phyloP scores from a whole-genome alignment of 495 filamentous ascomycete genomes.

The Hyaloscypha variabilis region DNA sequence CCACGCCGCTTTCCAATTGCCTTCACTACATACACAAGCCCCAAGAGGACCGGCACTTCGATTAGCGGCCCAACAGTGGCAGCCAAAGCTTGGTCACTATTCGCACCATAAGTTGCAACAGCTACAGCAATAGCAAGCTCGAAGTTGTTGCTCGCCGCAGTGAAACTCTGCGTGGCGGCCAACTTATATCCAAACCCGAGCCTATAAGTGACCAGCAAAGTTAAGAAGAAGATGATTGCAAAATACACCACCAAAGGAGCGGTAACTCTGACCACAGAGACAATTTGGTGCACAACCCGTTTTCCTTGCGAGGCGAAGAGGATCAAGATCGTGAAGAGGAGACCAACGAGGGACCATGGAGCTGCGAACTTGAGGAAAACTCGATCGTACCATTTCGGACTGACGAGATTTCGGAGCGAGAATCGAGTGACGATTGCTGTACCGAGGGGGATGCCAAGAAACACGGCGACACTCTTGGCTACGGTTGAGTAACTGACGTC shows the following conservation, averaged over 20 bases:
- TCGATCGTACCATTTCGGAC: slow-evolving; percentile 64
- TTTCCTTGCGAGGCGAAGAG: slow-evolving; percentile 82
- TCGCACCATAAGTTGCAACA: slow-evolving; percentile 78
- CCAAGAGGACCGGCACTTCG: slow-evolving; percentile 85
- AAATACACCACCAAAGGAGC: slow-evolving; percentile 86
- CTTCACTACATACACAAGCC: slow-evolving; percentile 77
- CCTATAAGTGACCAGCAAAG: slow-evolving; percentile 56
- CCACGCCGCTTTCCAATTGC: slow-evolving; percentile 53
- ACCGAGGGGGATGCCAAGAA: slow-evolving; percentile 82
- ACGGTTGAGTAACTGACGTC: slow-evolving; percentile 61
- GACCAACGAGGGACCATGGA: slow-evolving; percentile 80
- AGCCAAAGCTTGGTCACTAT: slow-evolving; percentile 85
- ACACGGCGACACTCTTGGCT: slow-evolving; percentile 79
- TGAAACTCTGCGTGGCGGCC: slow-evolving; percentile 83
- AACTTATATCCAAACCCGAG: slow-evolving; percentile 76
- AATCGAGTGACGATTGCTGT: slow-evolving; percentile 79
- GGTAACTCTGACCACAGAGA: slow-evolving; percentile 77
- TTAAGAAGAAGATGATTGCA: slow-evolving; percentile 68
- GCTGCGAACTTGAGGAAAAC: slow-evolving; percentile 69
- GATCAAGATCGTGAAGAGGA: slow-evolving; percentile 84
- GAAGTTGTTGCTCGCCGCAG: slow-evolving; percentile 95
- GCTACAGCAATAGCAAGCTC: slow-evolving; percentile 93
- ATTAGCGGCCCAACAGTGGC: slow-evolving; percentile 88
- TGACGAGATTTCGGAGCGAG: slow-evolving; percentile 53
- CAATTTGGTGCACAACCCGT: slow-evolving; percentile 82